phyloP scores from a whole-genome alignment of 2,329 filamentous ascomycete genomes.

The Rhynchosporium secalis region DNA sequence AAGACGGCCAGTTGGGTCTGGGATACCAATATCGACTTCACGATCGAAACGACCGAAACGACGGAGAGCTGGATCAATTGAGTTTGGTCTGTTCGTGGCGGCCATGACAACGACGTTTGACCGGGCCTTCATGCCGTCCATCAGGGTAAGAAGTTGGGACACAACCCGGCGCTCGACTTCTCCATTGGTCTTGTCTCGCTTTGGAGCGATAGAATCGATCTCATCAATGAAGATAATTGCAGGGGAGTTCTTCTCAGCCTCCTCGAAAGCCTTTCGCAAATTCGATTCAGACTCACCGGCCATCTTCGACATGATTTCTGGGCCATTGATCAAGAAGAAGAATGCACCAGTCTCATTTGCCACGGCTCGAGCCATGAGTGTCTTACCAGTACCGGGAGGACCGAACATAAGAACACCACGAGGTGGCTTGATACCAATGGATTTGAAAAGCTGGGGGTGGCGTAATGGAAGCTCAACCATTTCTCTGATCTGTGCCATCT shows the following conservation, averaged over 20 bases:
- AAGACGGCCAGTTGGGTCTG: conserved; percentile 95
- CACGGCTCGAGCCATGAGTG: conserved; percentile 96
- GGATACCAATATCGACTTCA: conserved; percentile 97
- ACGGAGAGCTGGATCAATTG: conserved; percentile 94
- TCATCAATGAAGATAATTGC: conserved; percentile 99
- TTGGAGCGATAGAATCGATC: conserved; percentile 97
- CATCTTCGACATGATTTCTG: conserved; percentile 99
- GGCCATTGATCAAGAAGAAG: conserved; percentile 99
- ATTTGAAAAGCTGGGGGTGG: conserved; percentile 99
- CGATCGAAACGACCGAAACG: conserved; percentile 99
- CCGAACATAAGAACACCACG: conserved; percentile 96
- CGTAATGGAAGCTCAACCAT: conserved; percentile 95
- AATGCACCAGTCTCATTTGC: conserved; percentile 99
- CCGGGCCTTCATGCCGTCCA: conserved; percentile 99
- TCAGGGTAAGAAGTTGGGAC: conserved; percentile 92
- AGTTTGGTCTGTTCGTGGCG: conserved; percentile 97
- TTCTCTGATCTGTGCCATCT: conserved; percentile 99
- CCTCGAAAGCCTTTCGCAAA: conserved; percentile 97
- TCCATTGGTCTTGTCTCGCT: conserved; percentile 99
- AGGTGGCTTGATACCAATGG: conserved; percentile 98
- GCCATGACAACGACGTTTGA: conserved; percentile 99
- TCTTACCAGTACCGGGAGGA: conserved; percentile 98
- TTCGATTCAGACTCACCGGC: conserved; percentile 99
- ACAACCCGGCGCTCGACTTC: conserved; percentile 98
- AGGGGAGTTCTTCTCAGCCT: conserved; percentile 98